Base-by-base conservation (phyloP, 1,284 basidiomycete genomes). In the Tilletiaria anomala region DNA sequence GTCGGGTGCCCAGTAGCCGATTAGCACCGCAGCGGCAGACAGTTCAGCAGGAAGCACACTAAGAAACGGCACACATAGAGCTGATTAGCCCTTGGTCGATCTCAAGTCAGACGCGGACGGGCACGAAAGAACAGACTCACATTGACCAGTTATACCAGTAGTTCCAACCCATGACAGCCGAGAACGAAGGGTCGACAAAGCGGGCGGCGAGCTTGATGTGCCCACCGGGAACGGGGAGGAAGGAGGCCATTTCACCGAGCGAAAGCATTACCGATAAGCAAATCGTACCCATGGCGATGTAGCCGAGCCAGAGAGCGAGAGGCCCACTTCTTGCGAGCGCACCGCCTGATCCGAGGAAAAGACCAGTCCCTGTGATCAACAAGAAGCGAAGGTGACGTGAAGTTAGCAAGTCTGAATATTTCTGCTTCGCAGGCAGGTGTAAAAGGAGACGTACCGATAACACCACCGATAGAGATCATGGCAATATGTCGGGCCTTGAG, bases 171-270 rank as follows among this genome's bases (percentile, higher is more conserved):
- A 65, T 33, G 76, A 58, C 50, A 32, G 63, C 60, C 1, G 79
- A 79, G 45, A 86, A 73, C 2, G 83, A 79, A 4, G 79, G 78
- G 58, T 83, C 78, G 19, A 85, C 78, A 61, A 84, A 84, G 32
- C 81, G 78, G 50, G 77, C 77, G 3, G 83, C 80, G 31, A 86
- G 72, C 38, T 75, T 79, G 64, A 87, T 81, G 64, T 85, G 83
- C 4, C 83, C 78, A 47, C 78, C 80, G 37, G 72, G 50, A 47
- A 74, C 70, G 31, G 70, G 69, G 32, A 82, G 73, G 53, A 74
- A 80, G 4, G 69, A 58, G 41, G 69, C 56, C 62, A 72, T 65
- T 47, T 72, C 70, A 14, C 70, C 71, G n/a, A 73, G 61, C 6
- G 65, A 69, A 19, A 70, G 58, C 62, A 69, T 63, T 31, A 69